A percentile compares a stretch with the other conserved stretches of the same genome.
These are phyloP conservation scores for Setaria italica DNA, from an alignment of 202 grass and related monocot genomes.

Conservation along the genomic window DNA sequence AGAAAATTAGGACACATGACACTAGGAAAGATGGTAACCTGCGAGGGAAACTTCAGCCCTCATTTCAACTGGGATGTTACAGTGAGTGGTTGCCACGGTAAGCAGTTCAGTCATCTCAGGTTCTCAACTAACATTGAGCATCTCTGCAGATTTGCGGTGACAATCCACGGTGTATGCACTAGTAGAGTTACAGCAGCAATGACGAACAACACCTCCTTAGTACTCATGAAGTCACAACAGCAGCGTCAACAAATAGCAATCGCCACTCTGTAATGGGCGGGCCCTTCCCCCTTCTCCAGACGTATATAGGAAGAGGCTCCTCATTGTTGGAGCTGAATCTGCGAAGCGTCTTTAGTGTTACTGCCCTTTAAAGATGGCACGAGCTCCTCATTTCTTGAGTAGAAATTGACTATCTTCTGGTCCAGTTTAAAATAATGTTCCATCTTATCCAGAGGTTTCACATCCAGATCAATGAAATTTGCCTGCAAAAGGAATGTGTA, in stretches of 20 bases:
- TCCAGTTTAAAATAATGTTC: constrained; percentile 74
- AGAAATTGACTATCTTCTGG: constrained; percentile 79
- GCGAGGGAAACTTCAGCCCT: constrained; percentile 15
- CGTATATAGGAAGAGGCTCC: background rate
- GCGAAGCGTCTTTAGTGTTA: background rate
- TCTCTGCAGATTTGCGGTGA: background rate
- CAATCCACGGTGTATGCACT: constrained; percentile 38
- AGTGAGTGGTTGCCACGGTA: background rate
- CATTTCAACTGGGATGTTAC: constrained; percentile 10
- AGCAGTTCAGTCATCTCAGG: background rate
- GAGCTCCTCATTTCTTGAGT: constrained; percentile 52
- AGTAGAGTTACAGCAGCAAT: constrained; percentile 24
- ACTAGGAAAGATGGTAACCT: background rate
- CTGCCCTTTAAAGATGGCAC: constrained; percentile 18
- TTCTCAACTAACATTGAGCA: constrained; percentile 1
- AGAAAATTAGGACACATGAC: background rate
- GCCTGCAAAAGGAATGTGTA: constrained; percentile 49
- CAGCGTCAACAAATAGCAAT: constrained; percentile 20
- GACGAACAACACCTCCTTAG: background rate
- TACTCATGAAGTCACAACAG: constrained; percentile 46
- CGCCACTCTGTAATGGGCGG: background rate
- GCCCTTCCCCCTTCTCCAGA: background rate
- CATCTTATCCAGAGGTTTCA: constrained; percentile 93
- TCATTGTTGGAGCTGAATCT: constrained; percentile 39
- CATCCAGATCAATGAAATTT: constrained; percentile 84